Evolutionary conservation across 768 basidiomycete genomes (phyloP).

Genomic region (Naganishia kalamii): DNA sequence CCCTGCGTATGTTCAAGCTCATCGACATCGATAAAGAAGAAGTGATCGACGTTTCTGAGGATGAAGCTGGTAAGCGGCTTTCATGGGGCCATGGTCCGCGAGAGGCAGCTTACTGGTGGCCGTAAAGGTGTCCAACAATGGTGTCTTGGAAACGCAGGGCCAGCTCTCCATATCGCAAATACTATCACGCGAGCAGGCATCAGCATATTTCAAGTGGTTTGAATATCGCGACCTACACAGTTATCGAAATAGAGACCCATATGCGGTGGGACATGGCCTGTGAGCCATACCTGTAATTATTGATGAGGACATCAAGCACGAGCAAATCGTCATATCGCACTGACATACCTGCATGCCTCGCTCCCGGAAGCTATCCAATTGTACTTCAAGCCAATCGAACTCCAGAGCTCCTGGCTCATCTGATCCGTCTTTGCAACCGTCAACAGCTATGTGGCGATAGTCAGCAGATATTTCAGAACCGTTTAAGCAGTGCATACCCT

Average conservation of each 20-base stretch:
- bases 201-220: not conserved
- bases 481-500: constrained; percentile 52
- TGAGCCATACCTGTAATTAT: constrained; percentile 51
- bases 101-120: constrained; percentile 54
- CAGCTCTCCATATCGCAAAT: constrained; percentile 52
- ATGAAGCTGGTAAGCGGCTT: not conserved
- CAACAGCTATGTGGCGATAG: constrained; percentile 55
- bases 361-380: constrained; percentile 61
- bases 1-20: constrained; percentile 36
- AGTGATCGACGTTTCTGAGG: constrained; percentile 67
- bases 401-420: constrained; percentile 79
- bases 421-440: constrained; percentile 62
- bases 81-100: too few relatives aligned
- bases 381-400: constrained; percentile 84
- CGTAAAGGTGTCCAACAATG: constrained; percentile 76
- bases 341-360: constrained; percentile 64
- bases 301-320: constrained; percentile 20
- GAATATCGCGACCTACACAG: constrained; percentile 57
- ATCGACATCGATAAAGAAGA: constrained; percentile 48
- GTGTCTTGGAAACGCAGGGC: constrained; percentile 80
- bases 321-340: not conserved
- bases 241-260: constrained; percentile 73
- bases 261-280: constrained; percentile 80
- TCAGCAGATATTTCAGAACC: not conserved
- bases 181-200: constrained; percentile 42